These are phyloP conservation scores for Cruciata laevipes DNA, from an alignment of 257 asterid species.

Conservation along the genomic window DNA sequence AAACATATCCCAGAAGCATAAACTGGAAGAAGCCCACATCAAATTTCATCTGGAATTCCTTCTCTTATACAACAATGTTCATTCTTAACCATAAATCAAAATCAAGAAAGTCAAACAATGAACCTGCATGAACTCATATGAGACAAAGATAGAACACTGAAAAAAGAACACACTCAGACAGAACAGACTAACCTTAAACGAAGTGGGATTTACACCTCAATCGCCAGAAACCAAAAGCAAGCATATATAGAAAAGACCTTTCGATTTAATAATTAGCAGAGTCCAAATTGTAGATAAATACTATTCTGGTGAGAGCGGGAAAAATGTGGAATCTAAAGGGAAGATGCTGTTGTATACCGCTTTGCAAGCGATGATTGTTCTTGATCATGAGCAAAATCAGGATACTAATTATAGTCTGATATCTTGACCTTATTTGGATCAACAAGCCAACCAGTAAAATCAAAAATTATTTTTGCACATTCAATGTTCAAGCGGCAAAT, in stretches of 20 bases:
- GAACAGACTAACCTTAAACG: conserved; percentile 1
- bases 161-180: background rate
- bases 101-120: background rate
- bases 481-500: background rate
- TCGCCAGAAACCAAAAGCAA: background rate
- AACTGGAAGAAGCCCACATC: background rate
- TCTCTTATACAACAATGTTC: background rate
- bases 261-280: background rate
- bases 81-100: background rate
- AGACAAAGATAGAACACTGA: background rate
- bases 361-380: background rate
- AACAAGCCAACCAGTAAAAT: too few relatives aligned
- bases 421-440: background rate
- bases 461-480: too few relatives aligned
- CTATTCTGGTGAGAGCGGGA: background rate
- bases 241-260: background rate
- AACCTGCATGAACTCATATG: background rate
- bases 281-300: background rate
- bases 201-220: background rate
- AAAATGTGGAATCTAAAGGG: background rate
- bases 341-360: conserved; percentile 3
- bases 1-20: background rate
- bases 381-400: background rate
- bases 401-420: background rate
- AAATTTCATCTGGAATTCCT: background rate